These are phyloP conservation scores for Delonix regia DNA, from an alignment of 306 rosid species.

Conservation along the genomic window DNA sequence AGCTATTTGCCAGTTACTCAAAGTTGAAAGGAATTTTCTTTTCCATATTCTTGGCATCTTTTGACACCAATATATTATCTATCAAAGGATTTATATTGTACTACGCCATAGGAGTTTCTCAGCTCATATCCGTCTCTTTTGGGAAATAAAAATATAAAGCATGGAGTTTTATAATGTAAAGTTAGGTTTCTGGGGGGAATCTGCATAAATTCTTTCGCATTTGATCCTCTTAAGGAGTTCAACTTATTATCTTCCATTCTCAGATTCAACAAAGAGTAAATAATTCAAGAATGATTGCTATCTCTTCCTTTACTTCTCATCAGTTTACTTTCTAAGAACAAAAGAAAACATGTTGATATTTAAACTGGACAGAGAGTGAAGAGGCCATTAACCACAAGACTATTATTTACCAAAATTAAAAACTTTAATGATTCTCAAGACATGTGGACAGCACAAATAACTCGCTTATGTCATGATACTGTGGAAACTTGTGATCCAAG, in stretches of 20 bases:
- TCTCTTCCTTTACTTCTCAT: slow-evolving; percentile 20
- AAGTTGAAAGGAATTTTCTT: too few species aligned
- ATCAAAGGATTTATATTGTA: background rate
- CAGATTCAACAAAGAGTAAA: slow-evolving; percentile 5
- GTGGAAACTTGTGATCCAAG: background rate
- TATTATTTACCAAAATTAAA: slow-evolving; percentile 14
- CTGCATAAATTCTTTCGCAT: slow-evolving; percentile 49
- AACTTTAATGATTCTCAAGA: slow-evolving; percentile 6
- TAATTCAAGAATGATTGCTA: background rate
- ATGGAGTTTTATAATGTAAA: slow-evolving; percentile 36
- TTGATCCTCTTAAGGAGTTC: background rate
- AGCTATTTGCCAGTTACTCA: too few species aligned
- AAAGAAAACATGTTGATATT: slow-evolving; percentile 17
- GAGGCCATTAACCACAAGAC: slow-evolving; percentile 15
- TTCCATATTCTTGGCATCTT: too few species aligned
- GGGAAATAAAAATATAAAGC: slow-evolving; percentile 17
- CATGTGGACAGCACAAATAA: slow-evolving; percentile 16
- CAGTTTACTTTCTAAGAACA: background rate
- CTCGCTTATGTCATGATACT: slow-evolving; percentile 5
- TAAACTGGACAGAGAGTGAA: background rate
- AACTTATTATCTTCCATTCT: slow-evolving; percentile 14
- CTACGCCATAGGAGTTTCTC: background rate
- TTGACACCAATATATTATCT: background rate
- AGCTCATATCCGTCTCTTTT: slow-evolving; percentile 1
- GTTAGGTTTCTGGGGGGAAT: slow-evolving; percentile 38